Evolutionary conservation across 2,329 filamentous ascomycete species (phyloP).

Genomic region (Phyllachora maydis): DNA sequence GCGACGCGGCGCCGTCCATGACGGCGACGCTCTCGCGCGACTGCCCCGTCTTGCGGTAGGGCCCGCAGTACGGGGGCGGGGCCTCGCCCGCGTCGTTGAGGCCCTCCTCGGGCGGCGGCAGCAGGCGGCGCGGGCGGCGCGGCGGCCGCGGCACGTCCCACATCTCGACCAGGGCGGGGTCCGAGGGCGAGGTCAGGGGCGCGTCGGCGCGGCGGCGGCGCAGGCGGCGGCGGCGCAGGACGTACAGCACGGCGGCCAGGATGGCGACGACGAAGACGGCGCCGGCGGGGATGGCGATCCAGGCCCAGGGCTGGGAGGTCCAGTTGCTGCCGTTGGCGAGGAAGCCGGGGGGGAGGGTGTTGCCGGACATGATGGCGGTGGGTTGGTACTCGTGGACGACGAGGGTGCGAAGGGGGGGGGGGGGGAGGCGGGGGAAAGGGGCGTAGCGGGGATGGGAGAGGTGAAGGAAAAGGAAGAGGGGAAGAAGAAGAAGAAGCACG

Average conservation of each 20-base stretch:
- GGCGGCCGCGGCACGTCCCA: slow-evolving; percentile 2
- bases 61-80: slow-evolving; percentile 44
- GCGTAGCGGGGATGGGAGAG: slow-evolving; percentile 1
- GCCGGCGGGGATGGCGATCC: neutral
- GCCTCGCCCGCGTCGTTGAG: slow-evolving; percentile 43
- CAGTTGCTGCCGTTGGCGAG: no score
- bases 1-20: no score
- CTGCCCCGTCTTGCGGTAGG: no score
- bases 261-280: slow-evolving; percentile 1
- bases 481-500: neutral
- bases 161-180: no score
- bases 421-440: slow-evolving; percentile 1
- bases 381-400: slow-evolving; percentile 1
- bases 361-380: slow-evolving; percentile 1
- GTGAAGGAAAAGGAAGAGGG: neutral
- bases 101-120: slow-evolving; percentile 23
- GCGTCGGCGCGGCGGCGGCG: neutral
- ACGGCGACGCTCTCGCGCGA: no score
- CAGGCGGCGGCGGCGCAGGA: slow-evolving; percentile 1
- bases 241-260: neutral
- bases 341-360: slow-evolving; percentile 1
- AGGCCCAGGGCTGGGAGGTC: no score
- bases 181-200: slow-evolving; percentile 1
- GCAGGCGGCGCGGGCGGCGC: slow-evolving; percentile 5
- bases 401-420: slow-evolving; percentile 1